Evolutionary conservation across 768 basidiomycete species (phyloP).

Genomic region (Amanita pseudoporphyria): DNA sequence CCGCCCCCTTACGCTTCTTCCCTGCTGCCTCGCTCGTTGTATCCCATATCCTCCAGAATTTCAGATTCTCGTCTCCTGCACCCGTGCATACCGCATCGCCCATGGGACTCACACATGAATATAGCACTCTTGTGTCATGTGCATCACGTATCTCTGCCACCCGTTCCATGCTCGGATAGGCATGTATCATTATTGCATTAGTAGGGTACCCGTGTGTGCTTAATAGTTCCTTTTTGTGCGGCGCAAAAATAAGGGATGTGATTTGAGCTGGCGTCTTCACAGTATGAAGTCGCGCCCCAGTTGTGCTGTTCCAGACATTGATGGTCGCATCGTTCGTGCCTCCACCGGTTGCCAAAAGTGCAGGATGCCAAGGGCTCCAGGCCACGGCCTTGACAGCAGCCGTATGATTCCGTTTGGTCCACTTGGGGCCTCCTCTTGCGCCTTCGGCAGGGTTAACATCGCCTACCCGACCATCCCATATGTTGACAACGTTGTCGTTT

Average conservation of each 20-base stretch:
- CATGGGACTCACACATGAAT: constrained; percentile 75
- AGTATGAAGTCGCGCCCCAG: constrained; percentile 84
- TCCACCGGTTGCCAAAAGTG: constrained; percentile 86
- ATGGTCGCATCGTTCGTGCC: constrained; percentile 91
- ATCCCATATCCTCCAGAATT: constrained; percentile 92
- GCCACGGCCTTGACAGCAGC: constrained; percentile 89
- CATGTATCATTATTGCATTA: constrained; percentile 72
- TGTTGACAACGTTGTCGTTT: constrained; percentile 96
- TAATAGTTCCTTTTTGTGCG: constrained; percentile 81
- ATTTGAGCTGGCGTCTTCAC: constrained; percentile 85
- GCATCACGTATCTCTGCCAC: constrained; percentile 84
- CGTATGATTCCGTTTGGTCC: constrained; percentile 87
- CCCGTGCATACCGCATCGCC: constrained; percentile 91
- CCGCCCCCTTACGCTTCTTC: constrained; percentile 42
- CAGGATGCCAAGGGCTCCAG: constrained; percentile 96
- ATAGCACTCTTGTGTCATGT: constrained; percentile 86
- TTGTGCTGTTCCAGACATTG: constrained; percentile 87
- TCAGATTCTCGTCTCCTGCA: constrained; percentile 92
- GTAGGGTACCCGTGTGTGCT: constrained; percentile 94
- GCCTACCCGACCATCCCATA: constrained; percentile 85
- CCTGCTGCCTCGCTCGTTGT: constrained; percentile 29
- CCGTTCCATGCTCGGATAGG: constrained; percentile 77
- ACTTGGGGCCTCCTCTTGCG: constrained; percentile 59
- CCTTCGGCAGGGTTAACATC: constrained; percentile 34
- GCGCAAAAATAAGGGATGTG: constrained; percentile 82